Conservation (phyloP, 2,329 filamentous ascomycete genomes). For the Trichoderma atroviride region DNA sequence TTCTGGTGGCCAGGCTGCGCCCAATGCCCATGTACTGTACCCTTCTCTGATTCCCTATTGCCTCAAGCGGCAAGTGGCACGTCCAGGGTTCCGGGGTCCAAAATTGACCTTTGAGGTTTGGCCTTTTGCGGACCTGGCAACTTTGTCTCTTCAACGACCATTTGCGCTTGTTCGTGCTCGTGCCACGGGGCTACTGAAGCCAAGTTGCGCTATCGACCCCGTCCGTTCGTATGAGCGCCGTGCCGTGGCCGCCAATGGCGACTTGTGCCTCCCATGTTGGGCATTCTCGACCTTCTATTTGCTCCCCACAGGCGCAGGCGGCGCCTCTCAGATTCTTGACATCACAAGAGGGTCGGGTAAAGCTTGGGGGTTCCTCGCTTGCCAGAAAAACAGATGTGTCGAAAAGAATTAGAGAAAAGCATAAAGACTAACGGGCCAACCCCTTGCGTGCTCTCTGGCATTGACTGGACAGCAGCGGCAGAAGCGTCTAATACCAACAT, state of each 20-base stretch:
- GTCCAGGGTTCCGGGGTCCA: constrained; percentile 12
- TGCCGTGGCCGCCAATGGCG: constrained; percentile 13
- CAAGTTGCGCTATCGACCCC: constrained; percentile 5
- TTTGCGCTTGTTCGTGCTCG: neutral
- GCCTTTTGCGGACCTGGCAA: neutral
- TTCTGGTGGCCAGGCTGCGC: neutral
- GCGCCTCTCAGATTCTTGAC: constrained; percentile 14
- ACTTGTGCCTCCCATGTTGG: constrained; percentile 7
- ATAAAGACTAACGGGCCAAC: neutral
- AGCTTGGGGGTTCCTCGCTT: neutral
- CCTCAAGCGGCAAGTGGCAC: neutral
- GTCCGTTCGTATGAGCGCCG: neutral
- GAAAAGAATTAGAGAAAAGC: neutral
- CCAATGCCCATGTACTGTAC: neutral
- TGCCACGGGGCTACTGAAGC: neutral
- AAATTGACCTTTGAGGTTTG: constrained; percentile 9
- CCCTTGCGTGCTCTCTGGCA: neutral
- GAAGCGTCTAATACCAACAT: constrained; percentile 9
- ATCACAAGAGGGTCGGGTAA: neutral
- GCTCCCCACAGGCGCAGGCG: neutral
- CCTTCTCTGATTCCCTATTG: neutral
- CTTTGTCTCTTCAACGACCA: neutral
- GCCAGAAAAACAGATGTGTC: neutral
- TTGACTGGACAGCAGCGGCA: neutral
- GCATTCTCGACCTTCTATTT: constrained; percentile 18